Conservation (phyloP, 1,284 basidiomycete species). For the Cutaneotrichosporon mucoides region DNA sequence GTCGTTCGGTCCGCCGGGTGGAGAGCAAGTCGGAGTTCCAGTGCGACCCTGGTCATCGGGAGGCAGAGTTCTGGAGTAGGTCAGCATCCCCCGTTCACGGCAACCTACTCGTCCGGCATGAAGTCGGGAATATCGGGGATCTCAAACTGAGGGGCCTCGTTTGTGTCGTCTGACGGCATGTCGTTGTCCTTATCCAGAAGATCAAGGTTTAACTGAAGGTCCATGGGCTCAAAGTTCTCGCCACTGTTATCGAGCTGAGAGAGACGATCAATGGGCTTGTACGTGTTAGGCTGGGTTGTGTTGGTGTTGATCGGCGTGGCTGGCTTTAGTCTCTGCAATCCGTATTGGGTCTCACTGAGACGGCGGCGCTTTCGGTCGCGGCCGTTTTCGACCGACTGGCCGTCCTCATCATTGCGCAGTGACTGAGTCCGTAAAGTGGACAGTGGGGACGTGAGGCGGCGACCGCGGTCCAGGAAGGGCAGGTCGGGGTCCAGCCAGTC, state of each 20-base stretch:
- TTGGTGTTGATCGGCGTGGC: not conserved
- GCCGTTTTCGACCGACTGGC: no score
- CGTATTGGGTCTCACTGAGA: not conserved
- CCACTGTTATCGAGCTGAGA: no score
- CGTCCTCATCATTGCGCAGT: not conserved
- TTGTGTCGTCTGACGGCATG: no score
- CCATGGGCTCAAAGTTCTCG: no score
- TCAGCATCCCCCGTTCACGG: no score
- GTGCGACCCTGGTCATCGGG: not conserved
- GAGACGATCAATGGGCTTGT: not conserved
- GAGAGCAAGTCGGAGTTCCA: not conserved
- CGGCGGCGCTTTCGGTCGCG: not conserved
- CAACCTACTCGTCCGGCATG: not conserved
- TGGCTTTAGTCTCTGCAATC: not conserved
- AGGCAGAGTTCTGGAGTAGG: no score
- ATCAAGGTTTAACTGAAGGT: no score
- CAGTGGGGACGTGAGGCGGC: not conserved
- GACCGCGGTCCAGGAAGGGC: conserved; percentile 18
- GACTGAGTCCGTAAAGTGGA: not conserved
- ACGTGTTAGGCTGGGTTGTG: not conserved
- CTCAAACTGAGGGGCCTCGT: no score
- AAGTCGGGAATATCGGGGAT: not conserved
- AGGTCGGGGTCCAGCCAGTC: conserved; percentile 36
- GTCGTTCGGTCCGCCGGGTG: not conserved
- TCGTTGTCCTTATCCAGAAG: no score